Evolutionary conservation across 108 stramenopile genomes (phyloP).

Genomic region (Skeletonema potamos): DNA sequence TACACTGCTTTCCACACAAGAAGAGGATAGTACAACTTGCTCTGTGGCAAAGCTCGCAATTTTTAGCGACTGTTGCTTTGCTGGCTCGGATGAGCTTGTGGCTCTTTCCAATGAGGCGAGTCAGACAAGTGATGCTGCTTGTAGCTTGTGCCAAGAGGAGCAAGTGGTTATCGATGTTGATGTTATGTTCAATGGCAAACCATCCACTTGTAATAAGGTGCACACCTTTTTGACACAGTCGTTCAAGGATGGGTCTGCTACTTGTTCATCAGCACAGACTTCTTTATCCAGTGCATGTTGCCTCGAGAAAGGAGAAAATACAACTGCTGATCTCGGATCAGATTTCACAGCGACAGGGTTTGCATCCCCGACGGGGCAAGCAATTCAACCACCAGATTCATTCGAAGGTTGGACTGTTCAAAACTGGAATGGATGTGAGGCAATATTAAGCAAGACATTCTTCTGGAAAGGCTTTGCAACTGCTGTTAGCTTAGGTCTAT

Average conservation of each 20-base stretch:
- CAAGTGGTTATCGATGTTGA: slow-evolving; percentile 28
- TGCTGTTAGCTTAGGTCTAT: not conserved
- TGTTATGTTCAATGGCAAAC: slow-evolving; percentile 38
- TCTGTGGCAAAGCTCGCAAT: slow-evolving; percentile 32
- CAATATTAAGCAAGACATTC: not conserved
- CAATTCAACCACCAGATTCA: not conserved
- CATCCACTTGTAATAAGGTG: slow-evolving; percentile 31
- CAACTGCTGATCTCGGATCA: not conserved
- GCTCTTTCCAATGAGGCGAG: slow-evolving; percentile 16
- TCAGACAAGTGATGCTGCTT: slow-evolving; percentile 11
- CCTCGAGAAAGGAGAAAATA: not conserved
- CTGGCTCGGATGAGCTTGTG: slow-evolving; percentile 40
- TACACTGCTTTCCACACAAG: slow-evolving; percentile 44
- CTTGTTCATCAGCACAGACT: slow-evolving; percentile 17
- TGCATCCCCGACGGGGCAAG: not conserved
- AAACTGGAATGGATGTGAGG: not conserved
- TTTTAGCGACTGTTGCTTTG: slow-evolving; percentile 43
- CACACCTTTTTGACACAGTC: slow-evolving; percentile 26
- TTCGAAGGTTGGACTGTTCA: not conserved
- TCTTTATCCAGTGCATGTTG: not conserved
- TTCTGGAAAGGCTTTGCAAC: not conserved
- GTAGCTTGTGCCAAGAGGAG: slow-evolving; percentile 36
- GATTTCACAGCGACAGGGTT: not conserved
- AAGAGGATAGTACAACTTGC: slow-evolving; percentile 38
- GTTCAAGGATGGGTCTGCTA: slow-evolving; percentile 25